Evolutionary conservation across 257 asterid genomes (phyloP).

Genomic region (Fraxinus pennsylvanica): DNA sequence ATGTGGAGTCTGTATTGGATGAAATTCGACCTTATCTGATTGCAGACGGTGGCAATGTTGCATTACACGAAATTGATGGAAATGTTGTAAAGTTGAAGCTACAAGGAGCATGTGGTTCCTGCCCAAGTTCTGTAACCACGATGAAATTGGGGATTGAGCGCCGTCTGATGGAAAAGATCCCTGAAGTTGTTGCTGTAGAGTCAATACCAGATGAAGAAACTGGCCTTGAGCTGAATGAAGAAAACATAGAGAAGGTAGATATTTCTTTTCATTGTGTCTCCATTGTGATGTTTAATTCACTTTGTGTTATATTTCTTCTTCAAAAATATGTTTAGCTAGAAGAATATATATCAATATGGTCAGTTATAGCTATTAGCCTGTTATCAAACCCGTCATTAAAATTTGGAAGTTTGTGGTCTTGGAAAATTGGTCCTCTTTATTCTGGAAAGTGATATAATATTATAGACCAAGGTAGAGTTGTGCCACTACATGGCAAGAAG

Average conservation of each 20-base stretch:
- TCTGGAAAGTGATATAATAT: conserved; percentile 13
- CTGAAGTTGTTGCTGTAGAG: conserved; percentile 92
- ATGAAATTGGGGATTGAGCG: conserved; percentile 98
- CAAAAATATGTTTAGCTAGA: neutral
- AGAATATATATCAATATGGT: neutral
- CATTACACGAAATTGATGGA: conserved; percentile 91
- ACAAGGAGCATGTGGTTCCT: conserved; percentile 99
- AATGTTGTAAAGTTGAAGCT: conserved; percentile 79
- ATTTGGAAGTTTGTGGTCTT: neutral
- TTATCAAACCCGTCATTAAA: neutral
- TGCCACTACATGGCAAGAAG: conserved; percentile 3
- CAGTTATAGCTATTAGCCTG: neutral
- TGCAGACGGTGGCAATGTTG: conserved; percentile 97
- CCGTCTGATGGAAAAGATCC: conserved; percentile 89
- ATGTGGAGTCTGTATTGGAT: conserved; percentile 87
- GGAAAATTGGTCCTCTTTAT: neutral
- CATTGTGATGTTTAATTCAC: conserved; percentile 4
- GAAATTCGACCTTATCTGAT: conserved; percentile 91
- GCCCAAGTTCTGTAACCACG: conserved; percentile 83
- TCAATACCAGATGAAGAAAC: conserved; percentile 92
- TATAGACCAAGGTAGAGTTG: conserved; percentile 13
- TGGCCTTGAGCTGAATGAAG: conserved; percentile 89
- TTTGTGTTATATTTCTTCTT: neutral
- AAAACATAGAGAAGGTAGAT: conserved; percentile 88
- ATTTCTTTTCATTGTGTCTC: conserved; percentile 14